Percentiles rank a stretch among this genome's conserved stretches.
These are phyloP conservation scores for Acanthamoeba triangularis DNA, from an alignment of 208 protist genomes.

Conservation along the genomic window DNA sequence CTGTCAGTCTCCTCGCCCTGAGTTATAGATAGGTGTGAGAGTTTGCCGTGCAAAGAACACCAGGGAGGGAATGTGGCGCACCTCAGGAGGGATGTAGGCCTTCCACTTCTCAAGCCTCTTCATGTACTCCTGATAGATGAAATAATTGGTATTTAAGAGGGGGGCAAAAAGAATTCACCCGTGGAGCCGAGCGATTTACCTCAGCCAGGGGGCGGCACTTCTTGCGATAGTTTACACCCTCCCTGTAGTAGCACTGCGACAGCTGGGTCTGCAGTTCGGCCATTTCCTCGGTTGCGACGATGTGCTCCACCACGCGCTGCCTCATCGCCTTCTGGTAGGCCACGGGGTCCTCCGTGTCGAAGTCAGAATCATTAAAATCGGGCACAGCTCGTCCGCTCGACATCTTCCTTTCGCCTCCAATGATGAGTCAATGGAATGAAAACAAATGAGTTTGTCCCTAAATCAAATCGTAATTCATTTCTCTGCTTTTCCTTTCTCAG, in stretches of 20 bases:
- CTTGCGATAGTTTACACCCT: conserved; percentile 17
- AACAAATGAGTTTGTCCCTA: background rate
- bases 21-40: background rate
- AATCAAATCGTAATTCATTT: background rate
- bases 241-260: background rate
- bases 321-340: conserved; percentile 9
- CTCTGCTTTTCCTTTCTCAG: background rate
- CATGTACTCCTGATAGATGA: conserved; percentile 18
- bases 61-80: background rate
- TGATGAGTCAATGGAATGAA: background rate
- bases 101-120: conserved; percentile 28
- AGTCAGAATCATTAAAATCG: conserved; percentile 32
- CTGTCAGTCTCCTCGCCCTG: conserved; percentile 46
- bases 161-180: background rate
- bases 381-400: conserved; percentile 2
- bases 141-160: background rate
- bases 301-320: conserved; percentile 30
- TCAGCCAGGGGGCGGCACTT: conserved; percentile 12
- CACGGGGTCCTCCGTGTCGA: conserved; percentile 45
- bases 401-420: background rate
- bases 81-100: conserved; percentile 1
- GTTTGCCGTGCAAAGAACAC: background rate
- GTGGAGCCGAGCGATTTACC: background rate
- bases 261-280: conserved; percentile 39
- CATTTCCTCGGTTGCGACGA: conserved; percentile 30